Conservation (phyloP, 495 filamentous ascomycete genomes). For the Penicillium flavigenum region DNA sequence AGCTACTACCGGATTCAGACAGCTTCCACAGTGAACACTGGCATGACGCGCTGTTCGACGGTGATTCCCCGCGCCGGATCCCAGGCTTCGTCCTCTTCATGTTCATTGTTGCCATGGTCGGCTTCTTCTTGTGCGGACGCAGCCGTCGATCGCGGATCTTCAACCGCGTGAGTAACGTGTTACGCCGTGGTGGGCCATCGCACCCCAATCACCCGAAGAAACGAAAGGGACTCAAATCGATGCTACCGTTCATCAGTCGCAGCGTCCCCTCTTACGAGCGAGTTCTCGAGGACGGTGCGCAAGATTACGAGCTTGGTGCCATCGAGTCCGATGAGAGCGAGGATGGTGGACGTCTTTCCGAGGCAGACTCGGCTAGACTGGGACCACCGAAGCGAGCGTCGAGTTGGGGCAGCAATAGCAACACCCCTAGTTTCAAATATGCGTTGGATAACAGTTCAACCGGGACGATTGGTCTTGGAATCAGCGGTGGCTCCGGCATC, state of each 20-base stretch:
- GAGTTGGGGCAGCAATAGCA: conserved; percentile 39
- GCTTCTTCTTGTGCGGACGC: conserved; percentile 67
- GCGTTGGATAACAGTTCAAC: conserved; percentile 56
- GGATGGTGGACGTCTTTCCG: conserved; percentile 40
- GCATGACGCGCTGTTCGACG: conserved; percentile 68
- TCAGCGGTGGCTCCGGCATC: conserved; percentile 45
- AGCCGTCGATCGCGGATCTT: conserved; percentile 69
- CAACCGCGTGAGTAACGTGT: conserved; percentile 51
- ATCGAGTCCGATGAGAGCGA: conserved; percentile 58
- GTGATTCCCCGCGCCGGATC: conserved; percentile 61
- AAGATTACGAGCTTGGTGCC: conserved; percentile 69
- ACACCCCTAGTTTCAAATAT: conserved; percentile 53
- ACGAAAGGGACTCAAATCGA: conserved; percentile 52
- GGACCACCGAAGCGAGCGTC: conserved; percentile 39
- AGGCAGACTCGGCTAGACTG: conserved; percentile 31
- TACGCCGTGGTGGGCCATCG: conserved; percentile 51
- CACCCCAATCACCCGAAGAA: conserved; percentile 54
- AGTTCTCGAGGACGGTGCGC: conserved; percentile 74
- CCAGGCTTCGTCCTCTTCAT: conserved; percentile 72
- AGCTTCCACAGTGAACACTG: conserved; percentile 61
- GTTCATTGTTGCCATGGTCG: conserved; percentile 64
- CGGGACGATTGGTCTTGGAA: conserved; percentile 50
- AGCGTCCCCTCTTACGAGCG: conserved; percentile 73
- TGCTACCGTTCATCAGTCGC: conserved; percentile 54
- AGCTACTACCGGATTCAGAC: conserved; percentile 43